These are phyloP conservation scores for Penicillium occitanis DNA, from an alignment of 2,329 filamentous ascomycete genomes.

Conservation along the genomic window DNA sequence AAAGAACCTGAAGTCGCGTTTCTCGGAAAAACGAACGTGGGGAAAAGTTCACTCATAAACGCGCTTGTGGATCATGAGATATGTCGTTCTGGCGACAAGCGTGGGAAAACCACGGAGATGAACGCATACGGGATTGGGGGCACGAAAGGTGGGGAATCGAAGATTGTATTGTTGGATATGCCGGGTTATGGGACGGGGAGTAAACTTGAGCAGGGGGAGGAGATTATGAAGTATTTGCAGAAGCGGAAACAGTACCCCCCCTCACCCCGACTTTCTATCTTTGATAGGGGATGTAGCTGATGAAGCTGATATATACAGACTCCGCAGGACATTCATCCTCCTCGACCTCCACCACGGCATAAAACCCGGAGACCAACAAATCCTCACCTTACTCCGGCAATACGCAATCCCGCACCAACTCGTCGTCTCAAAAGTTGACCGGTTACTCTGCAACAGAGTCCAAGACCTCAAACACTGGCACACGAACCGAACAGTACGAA, in stretches of 20 bases:
- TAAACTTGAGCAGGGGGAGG: conserved; percentile 61
- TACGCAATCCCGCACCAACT: conserved; percentile 64
- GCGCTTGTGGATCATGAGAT: conserved; percentile 55
- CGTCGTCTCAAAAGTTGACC: conserved; percentile 66
- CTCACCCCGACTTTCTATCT: too few species aligned
- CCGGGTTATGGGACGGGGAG: conserved; percentile 68
- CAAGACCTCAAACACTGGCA: conserved; percentile 30
- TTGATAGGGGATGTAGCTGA: too few species aligned
- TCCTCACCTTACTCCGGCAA: conserved; percentile 57
- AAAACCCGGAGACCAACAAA: conserved; percentile 59
- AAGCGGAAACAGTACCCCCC: conserved; percentile 57
- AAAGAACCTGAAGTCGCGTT: conserved; percentile 63
- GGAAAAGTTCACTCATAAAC: conserved; percentile 67
- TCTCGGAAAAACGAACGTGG: conserved; percentile 68
- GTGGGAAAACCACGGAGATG: conserved; percentile 64
- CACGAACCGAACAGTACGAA: conserved; percentile 23
- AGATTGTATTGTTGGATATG: conserved; percentile 66
- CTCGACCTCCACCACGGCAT: conserved; percentile 64
- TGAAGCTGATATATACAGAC: conserved; percentile 31
- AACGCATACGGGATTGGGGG: conserved; percentile 64
- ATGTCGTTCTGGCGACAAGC: conserved; percentile 59
- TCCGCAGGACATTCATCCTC: conserved; percentile 63
- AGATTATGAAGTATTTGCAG: conserved; percentile 68
- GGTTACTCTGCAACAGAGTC: conserved; percentile 45
- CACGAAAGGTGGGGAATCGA: conserved; percentile 44